Conservation (phyloP, 805 yeast genomes). For the Groenewaldozyma salmanticensis region DNA sequence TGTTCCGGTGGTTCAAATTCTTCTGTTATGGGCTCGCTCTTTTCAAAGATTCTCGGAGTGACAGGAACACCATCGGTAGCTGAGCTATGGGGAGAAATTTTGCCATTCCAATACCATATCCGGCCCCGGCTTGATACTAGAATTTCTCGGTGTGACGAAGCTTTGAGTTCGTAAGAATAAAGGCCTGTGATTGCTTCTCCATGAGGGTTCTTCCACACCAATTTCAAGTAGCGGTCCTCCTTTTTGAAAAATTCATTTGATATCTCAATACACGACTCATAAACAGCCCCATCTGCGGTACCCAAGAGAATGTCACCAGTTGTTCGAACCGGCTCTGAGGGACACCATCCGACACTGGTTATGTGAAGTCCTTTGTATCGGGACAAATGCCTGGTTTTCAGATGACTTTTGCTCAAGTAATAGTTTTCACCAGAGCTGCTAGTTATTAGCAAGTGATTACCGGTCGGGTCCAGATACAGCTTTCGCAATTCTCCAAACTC, state of each 20-base stretch:
- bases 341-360: conserved; percentile 35
- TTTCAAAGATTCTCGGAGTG: conserved; percentile 22
- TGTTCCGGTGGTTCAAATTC: conserved; percentile 13
- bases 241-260: conserved; percentile 36
- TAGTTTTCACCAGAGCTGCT: conserved; percentile 39
- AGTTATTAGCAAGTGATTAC: conserved; percentile 42
- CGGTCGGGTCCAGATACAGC: conserved; percentile 42
- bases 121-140: conserved; percentile 15
- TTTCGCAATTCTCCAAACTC: conserved; percentile 15
- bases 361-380: conserved; percentile 40
- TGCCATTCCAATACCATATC: conserved; percentile 21
- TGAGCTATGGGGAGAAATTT: conserved; percentile 10
- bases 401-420: conserved; percentile 36
- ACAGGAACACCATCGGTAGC: conserved; percentile 21
- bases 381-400: conserved; percentile 33
- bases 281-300: conserved; percentile 38
- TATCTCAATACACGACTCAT: conserved; percentile 39
- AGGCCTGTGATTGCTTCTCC: conserved; percentile 21
- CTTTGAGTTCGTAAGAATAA: conserved; percentile 8
- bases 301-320: conserved; percentile 44
- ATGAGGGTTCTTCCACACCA: conserved; percentile 31
- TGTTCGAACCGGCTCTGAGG: conserved; percentile 26
- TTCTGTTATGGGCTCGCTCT: conserved; percentile 15
- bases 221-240: conserved; percentile 33
- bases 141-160: conserved; percentile 9